These are phyloP conservation scores for Fennellomyces sp. DNA, from an alignment of 371 early-diverging fungal genomes.

Conservation along the genomic window DNA sequence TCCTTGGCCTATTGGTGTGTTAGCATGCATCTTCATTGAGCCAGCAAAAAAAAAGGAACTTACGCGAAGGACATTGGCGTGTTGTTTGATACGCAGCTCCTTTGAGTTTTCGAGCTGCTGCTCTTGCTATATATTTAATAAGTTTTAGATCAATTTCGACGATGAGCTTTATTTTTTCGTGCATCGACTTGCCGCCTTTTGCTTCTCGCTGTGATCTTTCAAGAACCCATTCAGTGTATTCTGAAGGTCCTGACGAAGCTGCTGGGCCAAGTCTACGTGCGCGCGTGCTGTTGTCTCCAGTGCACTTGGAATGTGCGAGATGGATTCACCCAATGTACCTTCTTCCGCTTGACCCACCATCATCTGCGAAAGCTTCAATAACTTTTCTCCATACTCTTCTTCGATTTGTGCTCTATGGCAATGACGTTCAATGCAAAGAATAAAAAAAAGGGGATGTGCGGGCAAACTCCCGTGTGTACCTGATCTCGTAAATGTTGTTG, in stretches of 20 bases:
- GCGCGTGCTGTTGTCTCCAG: slow-evolving; percentile 50
- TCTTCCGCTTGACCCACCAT: slow-evolving; percentile 39
- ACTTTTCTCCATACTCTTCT: slow-evolving; percentile 28
- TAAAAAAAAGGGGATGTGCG: neutral
- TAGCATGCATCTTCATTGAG: neutral
- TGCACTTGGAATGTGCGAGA: slow-evolving; percentile 41
- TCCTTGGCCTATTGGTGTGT: slow-evolving; percentile 11
- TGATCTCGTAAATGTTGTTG: neutral
- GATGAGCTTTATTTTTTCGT: neutral
- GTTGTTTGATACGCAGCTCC: slow-evolving; percentile 35
- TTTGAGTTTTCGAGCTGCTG: slow-evolving; percentile 44
- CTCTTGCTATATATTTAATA: slow-evolving; percentile 26
- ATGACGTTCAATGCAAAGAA: neutral
- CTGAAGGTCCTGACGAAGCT: slow-evolving; percentile 42
- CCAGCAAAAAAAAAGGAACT: neutral
- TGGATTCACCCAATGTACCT: slow-evolving; percentile 42
- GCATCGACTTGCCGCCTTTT: slow-evolving; percentile 16
- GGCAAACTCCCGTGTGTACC: neutral
- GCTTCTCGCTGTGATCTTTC: slow-evolving; percentile 21
- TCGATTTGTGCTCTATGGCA: slow-evolving; percentile 25
- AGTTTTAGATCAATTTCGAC: neutral
- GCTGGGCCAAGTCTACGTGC: slow-evolving; percentile 49
- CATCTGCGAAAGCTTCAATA: slow-evolving; percentile 27
- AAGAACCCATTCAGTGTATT: slow-evolving; percentile 37
- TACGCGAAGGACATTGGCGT: slow-evolving; percentile 41